Conservation (phyloP, 2,329 filamentous ascomycete species). For the Cladosporium sp. region DNA sequence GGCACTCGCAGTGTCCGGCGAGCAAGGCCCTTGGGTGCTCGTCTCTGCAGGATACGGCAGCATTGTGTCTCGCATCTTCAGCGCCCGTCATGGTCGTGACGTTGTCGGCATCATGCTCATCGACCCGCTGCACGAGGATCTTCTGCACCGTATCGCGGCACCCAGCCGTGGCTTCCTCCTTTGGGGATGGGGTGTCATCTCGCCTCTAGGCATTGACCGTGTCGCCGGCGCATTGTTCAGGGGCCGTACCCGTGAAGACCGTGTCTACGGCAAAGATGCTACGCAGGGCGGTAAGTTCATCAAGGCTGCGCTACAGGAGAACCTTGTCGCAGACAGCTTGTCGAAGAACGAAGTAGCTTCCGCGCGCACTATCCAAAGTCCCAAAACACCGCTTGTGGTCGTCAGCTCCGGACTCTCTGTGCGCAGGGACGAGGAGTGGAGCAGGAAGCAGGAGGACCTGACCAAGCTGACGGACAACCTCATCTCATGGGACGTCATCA, state of each 20-base stretch:
- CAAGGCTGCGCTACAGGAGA: constrained; percentile 91
- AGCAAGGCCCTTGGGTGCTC: constrained; percentile 85
- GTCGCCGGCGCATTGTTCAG: constrained; percentile 78
- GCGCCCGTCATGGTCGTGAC: constrained; percentile 73
- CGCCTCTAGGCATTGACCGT: constrained; percentile 81
- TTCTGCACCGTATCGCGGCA: constrained; percentile 67
- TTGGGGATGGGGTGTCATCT: constrained; percentile 83
- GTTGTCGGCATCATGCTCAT: constrained; percentile 80
- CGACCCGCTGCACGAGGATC: constrained; percentile 85
- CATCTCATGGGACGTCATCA: constrained; percentile 81
- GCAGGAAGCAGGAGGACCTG: constrained; percentile 79
- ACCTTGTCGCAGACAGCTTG: constrained; percentile 79
- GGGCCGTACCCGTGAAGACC: constrained; percentile 76
- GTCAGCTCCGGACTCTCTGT: constrained; percentile 78
- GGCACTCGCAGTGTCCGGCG: constrained; percentile 75
- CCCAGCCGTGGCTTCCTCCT: constrained; percentile 76
- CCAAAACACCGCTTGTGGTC: constrained; percentile 73
- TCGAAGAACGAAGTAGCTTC: constrained; percentile 79
- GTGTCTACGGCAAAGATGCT: constrained; percentile 77
- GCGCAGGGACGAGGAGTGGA: constrained; percentile 70
- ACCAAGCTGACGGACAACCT: constrained; percentile 78
- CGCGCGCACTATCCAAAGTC: constrained; percentile 75
- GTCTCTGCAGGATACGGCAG: constrained; percentile 84
- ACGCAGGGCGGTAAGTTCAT: constrained; percentile 81
- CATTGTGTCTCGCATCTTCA: constrained; percentile 88